Conservation (phyloP, 2,329 filamentous ascomycete genomes). For the Setomelanomma holmii region DNA sequence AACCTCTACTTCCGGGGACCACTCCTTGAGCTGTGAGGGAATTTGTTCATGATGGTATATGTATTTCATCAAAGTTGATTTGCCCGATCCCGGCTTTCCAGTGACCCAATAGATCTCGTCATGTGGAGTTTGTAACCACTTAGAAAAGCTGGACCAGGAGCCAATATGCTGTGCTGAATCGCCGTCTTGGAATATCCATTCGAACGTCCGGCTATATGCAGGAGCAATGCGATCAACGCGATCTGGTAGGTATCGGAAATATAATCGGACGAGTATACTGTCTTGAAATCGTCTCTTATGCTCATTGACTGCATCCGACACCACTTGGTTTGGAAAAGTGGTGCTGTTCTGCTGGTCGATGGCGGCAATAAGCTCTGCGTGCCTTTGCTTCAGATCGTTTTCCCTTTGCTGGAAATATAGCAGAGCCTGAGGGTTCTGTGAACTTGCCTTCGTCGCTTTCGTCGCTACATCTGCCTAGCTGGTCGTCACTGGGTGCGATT, state of each 20-base stretch:
- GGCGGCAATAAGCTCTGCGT: no score
- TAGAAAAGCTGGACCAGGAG: slow-evolving; percentile 12
- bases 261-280: slow-evolving; percentile 2
- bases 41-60: slow-evolving; percentile 13
- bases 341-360: neutral
- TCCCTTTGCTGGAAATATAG: no score
- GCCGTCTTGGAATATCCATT: slow-evolving; percentile 11
- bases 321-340: neutral
- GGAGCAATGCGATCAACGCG: slow-evolving; percentile 10
- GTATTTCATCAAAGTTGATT: slow-evolving; percentile 55
- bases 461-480: neutral
- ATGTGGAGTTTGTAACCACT: slow-evolving; percentile 19
- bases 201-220: slow-evolving; percentile 10
- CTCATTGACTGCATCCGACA: neutral
- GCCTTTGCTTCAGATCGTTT: no score
- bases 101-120: slow-evolving; percentile 43
- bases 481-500: neutral
- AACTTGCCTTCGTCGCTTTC: neutral
- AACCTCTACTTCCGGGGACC: slow-evolving; percentile 38
- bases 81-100: slow-evolving; percentile 57
- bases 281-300: neutral
- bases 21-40: slow-evolving; percentile 21
- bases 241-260: slow-evolving; percentile 5
- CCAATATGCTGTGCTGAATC: neutral
- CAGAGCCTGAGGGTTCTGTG: no score